A percentile compares a stretch with the other conserved stretches of the same genome.
Conservation (phyloP, 2,329 filamentous ascomycete species). For the Colletotrichum australisinense region DNA sequence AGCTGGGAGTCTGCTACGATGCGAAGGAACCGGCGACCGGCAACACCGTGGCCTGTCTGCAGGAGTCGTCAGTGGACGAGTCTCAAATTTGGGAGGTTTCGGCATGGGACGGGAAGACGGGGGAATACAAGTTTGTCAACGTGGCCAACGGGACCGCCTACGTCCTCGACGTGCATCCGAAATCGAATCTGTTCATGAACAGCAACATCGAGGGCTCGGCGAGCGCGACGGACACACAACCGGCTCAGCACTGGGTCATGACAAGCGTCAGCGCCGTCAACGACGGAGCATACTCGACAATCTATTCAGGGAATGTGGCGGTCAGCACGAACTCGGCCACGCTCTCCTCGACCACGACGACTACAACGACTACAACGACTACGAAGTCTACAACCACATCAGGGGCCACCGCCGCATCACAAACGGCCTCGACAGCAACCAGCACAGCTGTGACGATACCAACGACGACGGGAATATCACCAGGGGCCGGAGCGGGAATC, state of each 20-base stretch:
- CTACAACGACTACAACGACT: constrained; percentile 9
- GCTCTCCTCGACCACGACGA: constrained; percentile 5
- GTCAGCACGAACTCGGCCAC: constrained; percentile 17
- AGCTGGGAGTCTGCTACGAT: constrained; percentile 45
- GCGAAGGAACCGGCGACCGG: constrained; percentile 39
- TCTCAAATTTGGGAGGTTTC: constrained; percentile 49
- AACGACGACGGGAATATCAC: constrained; percentile 39
- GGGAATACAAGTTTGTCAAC: constrained; percentile 45
- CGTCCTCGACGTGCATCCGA: constrained; percentile 47
- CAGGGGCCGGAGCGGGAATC: constrained; percentile 46
- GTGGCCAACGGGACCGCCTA: constrained; percentile 46
- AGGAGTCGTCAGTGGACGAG: constrained; percentile 39
- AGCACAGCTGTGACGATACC: constrained; percentile 5
- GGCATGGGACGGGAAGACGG: constrained; percentile 40
- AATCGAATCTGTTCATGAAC: constrained; percentile 46
- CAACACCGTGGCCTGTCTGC: constrained; percentile 46
- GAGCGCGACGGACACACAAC: constrained; percentile 38
- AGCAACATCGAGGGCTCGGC: constrained; percentile 25
- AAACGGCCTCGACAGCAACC: constrained; percentile 3
- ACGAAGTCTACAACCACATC: constrained; percentile 4
- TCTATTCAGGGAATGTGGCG: constrained; percentile 39
- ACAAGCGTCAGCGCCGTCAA: constrained; percentile 45
- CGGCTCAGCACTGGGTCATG: constrained; percentile 49
- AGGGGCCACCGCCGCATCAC: not conserved
- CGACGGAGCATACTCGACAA: constrained; percentile 47